Evolutionary conservation across 2,329 filamentous ascomycete species (phyloP), one percentile per base, ranked within the genome.

Genomic region (Trichoderma sp.): DNA sequence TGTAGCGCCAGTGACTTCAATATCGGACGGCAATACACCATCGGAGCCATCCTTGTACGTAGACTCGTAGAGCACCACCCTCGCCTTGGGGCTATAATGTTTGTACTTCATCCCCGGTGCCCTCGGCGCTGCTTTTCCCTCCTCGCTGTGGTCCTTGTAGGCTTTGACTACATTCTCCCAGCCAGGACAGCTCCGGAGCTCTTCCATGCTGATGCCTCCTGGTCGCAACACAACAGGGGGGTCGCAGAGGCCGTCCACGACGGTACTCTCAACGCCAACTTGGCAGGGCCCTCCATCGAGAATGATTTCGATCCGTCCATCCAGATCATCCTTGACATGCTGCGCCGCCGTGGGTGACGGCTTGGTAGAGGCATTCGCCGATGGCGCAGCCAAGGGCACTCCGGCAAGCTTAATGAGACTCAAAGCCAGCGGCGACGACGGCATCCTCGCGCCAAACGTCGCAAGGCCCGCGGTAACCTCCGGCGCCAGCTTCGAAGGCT

Each of bases 71-170:
- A 98, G 83, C 15, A 97, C 82, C 2, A 99, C 94, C 54, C 85
- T 88, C 1, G 95, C 96, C 77, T 90, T 92, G 1, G 95, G 95
- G 52, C 94, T 97, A 76, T 99, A 99, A 77, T 99, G 95, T 76
- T 95, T 92, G 78, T 99, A 99, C 80, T 99, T 99, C 95, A 99
- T 99, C 1, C 95, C 95, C 0, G 95, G 95, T 1, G 95, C 95
- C 67, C 92, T 85, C 0, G 95, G 95, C 10, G 86, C 84, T 1
- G 77, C 81, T 60, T 86, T 87, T 5, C 87, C 90, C 22, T 87
- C 84, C 73, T 92, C 87, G 17, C 88, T 87, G 67, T 86, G 85
- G 74, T 97, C 93, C 75, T 90, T 89, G 78, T 97, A 98, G 12
- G 87, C 94, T 68, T 90, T 88, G 70, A 85, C 83, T 1, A 93